Percentiles rank a stretch among this genome's conserved stretches.
Conservation (phyloP, 345 rosid species). For the Corymbia maculata region DNA sequence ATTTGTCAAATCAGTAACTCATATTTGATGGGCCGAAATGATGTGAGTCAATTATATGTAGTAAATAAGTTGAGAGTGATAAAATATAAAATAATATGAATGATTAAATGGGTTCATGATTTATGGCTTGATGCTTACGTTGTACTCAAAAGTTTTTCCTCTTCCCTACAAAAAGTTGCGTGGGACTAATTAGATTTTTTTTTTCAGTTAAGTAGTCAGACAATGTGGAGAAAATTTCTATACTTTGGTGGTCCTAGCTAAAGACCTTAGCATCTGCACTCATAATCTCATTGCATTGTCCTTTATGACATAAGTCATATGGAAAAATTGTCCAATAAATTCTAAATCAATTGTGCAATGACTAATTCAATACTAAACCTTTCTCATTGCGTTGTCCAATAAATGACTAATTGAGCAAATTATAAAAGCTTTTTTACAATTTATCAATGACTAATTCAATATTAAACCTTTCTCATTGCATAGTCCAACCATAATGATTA, state of each 20-base stretch:
- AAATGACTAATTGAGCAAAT: too few species aligned
- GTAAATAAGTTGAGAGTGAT: too few species aligned
- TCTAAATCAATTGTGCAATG: background rate
- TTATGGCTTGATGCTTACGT: background rate
- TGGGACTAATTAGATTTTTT: background rate
- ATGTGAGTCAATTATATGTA: too few species aligned
- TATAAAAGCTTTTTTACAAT: too few species aligned
- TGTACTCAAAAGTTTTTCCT: background rate
- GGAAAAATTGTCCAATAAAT: background rate
- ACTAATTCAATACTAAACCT: too few species aligned
- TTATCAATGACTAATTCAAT: fast-evolving
- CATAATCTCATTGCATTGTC: background rate
- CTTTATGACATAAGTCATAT: background rate
- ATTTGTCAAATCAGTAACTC: too few species aligned
- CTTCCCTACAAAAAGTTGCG: background rate
- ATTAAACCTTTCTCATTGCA: too few species aligned
- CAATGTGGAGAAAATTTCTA: background rate
- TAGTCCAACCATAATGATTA: too few species aligned
- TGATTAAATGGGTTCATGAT: too few species aligned
- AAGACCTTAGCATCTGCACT: background rate
- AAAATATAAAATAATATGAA: too few species aligned
- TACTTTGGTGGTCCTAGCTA: background rate
- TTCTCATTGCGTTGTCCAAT: too few species aligned
- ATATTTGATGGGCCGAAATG: too few species aligned
- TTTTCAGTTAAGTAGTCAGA: background rate